Base-by-base conservation (phyloP, 2,329 filamentous ascomycete genomes). In the Hypoxylon sp. region DNA sequence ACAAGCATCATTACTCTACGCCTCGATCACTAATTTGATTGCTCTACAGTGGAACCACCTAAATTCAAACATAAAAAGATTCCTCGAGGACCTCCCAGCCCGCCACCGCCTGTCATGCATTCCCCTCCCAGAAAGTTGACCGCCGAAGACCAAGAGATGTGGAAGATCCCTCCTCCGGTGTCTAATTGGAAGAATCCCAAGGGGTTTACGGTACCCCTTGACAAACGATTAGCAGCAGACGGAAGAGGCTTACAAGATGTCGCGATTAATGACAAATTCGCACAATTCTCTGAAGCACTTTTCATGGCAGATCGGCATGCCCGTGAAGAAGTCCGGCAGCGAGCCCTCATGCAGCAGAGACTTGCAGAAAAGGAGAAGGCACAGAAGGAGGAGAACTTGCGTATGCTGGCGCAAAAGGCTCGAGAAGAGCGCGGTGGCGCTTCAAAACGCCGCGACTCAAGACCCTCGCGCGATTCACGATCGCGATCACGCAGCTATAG, bases 1-100 rank as follows among this genome's bases (percentile, higher is more conserved):
- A 7, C 20, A 33, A 37, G 22, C 7, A 20, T 17, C 7, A 27
- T 33, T 3, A 40, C 17, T 42, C 31, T 50, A 35, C 17, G 6
- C 10, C 5, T 54, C 49, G 27, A 54, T 49, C 53, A 31, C 70
- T 72, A 58, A 72, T 49, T 22, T 58, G 2, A 22, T 50, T 50
- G 27, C 55, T 3, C 30, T 55, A 64, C 22, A 71, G 69, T 77
- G 91, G 95, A 98, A 78, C 96, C 96, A 1, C 95, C 96, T 1
- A 98, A 98, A 77, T 98, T 98, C 84, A 98, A 98, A 82, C 94
- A 98, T 83, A 98, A 98, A 86, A 97, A 98, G 83, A 97, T 99
- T 64, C 95, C 95, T 8, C 89, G 94, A 74, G 95, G 95, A 37
- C 95, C 96, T 8, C 95, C 95, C 0, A 96, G 92, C 56, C 96